Evolutionary conservation across 306 rosid genomes (phyloP).

Genomic region (Inga leiocalycina): DNA sequence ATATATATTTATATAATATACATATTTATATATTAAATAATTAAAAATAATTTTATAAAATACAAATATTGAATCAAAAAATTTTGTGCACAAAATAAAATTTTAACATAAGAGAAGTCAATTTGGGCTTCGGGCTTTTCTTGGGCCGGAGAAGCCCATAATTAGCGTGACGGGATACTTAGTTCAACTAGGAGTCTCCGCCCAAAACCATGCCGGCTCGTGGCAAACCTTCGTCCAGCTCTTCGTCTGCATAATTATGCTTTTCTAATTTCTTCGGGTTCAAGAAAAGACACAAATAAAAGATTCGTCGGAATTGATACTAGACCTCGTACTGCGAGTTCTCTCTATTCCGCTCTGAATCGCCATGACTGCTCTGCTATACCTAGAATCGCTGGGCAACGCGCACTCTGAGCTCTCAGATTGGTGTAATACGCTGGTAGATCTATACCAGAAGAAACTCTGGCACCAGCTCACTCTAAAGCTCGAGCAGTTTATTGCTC

Average conservation of each 20-base stretch:
- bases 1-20: too few species aligned
- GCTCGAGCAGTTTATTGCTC: conserved; percentile 97
- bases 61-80: background rate
- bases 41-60: background rate
- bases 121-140: background rate
- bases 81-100: background rate
- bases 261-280: conserved; percentile 71
- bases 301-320: conserved; percentile 38
- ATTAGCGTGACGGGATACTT: background rate
- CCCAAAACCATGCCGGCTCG: background rate
- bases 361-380: conserved; percentile 91
- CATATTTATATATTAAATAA: background rate
- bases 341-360: background rate
- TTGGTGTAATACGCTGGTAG: conserved; percentile 92
- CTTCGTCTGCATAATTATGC: conserved; percentile 17
- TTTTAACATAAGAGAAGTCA: background rate
- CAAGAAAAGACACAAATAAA: conserved; percentile 41
- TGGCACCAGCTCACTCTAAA: conserved; percentile 99
- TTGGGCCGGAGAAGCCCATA: background rate
- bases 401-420: conserved; percentile 89
- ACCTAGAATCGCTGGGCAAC: conserved; percentile 85
- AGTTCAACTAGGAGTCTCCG: background rate
- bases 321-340: background rate
- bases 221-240: background rate
- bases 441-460: conserved; percentile 98